A percentile compares a stretch with the other conserved stretches of the same genome.
phyloP scores from a whole-genome alignment of 1,139 yeast genomes.

The Diutina rugosa region DNA sequence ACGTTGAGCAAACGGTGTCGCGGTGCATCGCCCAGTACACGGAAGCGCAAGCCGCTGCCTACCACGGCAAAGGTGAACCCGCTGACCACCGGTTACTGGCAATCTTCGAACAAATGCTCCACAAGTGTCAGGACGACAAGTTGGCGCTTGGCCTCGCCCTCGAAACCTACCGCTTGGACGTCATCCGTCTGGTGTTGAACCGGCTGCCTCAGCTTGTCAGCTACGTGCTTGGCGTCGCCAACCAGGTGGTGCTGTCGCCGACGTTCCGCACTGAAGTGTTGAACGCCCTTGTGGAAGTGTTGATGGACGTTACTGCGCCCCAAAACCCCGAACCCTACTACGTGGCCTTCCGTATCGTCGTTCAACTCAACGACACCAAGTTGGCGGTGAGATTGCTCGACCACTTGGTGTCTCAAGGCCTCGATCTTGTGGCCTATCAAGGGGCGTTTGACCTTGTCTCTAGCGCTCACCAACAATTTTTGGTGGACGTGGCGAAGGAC shows the following conservation, averaged over 20 bases:
- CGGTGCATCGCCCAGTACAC: constrained; percentile 84
- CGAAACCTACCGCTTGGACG: constrained; percentile 79
- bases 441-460: constrained; percentile 91
- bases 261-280: constrained; percentile 55
- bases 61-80: not conserved
- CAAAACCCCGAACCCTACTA: constrained; percentile 64
- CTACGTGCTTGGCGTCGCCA: constrained; percentile 69
- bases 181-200: constrained; percentile 41
- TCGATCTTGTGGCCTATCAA: constrained; percentile 63
- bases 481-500: constrained; percentile 43
- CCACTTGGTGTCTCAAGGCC: constrained; percentile 32
- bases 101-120: constrained; percentile 79
- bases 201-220: constrained; percentile 29
- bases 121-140: constrained; percentile 69
- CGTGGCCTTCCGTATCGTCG: constrained; percentile 73
- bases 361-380: constrained; percentile 67
- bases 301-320: constrained; percentile 24
- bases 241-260: constrained; percentile 44
- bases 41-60: constrained; percentile 6
- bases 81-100: constrained; percentile 46
- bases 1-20: constrained; percentile 84
- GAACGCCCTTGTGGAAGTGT: constrained; percentile 44
- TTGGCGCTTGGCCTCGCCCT: constrained; percentile 86
- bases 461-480: constrained; percentile 85
- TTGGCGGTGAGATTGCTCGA: constrained; percentile 61